Percentiles rank a stretch among this genome's conserved stretches.
Evolutionary conservation across 228 moss, liverwort and hornwort genomes (phyloP).

Genomic region (Sphagnum magellanicum): DNA sequence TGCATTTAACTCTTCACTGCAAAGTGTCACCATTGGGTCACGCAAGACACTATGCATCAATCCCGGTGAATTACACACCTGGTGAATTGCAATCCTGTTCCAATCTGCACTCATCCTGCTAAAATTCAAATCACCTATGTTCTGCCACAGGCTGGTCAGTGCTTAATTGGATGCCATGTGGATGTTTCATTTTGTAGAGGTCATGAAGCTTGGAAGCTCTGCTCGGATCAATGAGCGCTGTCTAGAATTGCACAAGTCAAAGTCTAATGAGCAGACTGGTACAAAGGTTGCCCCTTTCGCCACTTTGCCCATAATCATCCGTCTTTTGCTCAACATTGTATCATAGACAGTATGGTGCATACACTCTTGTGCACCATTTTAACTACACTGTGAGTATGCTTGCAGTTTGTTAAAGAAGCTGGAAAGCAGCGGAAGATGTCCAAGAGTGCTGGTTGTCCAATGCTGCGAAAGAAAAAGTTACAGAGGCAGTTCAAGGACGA

Average conservation of each 20-base stretch:
- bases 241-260: slow-evolving; percentile 80
- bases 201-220: slow-evolving; percentile 69
- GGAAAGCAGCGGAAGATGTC: slow-evolving; percentile 36
- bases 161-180: neutral
- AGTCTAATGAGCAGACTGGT: slow-evolving; percentile 37
- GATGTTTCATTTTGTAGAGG: slow-evolving; percentile 43
- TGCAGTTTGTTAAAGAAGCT: slow-evolving; percentile 35
- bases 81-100: neutral
- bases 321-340: no score
- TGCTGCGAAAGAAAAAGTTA: slow-evolving; percentile 71
- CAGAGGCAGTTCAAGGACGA: slow-evolving; percentile 77
- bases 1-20: slow-evolving; percentile 63
- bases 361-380: neutral
- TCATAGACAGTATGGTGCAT: no score
- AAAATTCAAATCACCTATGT: neutral
- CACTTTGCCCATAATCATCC: no score
- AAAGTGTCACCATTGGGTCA: slow-evolving; percentile 74
- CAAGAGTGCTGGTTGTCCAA: slow-evolving; percentile 59
- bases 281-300: slow-evolving; percentile 35
- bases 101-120: neutral
- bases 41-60: slow-evolving; percentile 91
- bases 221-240: slow-evolving; percentile 89
- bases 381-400: neutral
- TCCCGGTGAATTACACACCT: slow-evolving; percentile 44
- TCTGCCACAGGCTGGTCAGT: neutral